Evolutionary conservation across 164 flowering plant species (phyloP).

Genomic region (Euptelea pleiosperma): DNA sequence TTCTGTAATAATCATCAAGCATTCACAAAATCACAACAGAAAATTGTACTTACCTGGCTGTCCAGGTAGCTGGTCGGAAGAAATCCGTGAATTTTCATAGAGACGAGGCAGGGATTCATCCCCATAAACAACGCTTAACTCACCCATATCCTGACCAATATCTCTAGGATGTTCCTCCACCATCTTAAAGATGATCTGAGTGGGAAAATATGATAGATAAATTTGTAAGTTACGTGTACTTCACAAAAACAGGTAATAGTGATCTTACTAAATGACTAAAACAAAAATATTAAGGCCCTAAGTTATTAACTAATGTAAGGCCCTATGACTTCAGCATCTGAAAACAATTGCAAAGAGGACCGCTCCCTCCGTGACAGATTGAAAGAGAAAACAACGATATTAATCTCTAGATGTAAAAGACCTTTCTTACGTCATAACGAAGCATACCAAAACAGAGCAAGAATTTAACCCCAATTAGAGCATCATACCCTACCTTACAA

Average conservation of each 20-base stretch:
- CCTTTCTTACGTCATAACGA: no score
- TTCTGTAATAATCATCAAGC: background rate
- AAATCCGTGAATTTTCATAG: slow-evolving; percentile 84
- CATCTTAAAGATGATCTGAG: slow-evolving; percentile 86
- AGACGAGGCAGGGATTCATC: slow-evolving; percentile 91
- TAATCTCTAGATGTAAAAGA: no score
- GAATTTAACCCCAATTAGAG: no score
- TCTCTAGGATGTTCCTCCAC: slow-evolving; percentile 92
- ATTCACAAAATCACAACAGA: background rate
- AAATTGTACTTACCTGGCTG: slow-evolving; percentile 52
- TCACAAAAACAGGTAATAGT: background rate
- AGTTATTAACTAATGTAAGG: no score
- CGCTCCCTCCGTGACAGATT: no score
- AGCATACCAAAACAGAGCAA: no score
- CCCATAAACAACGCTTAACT: slow-evolving; percentile 67
- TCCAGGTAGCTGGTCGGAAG: slow-evolving; percentile 80
- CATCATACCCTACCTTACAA: no score
- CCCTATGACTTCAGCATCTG: no score
- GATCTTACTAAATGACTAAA: no score
- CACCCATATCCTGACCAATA: slow-evolving; percentile 77
- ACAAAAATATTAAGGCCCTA: background rate
- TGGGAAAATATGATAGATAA: background rate
- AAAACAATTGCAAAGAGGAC: no score
- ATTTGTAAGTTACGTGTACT: no score
- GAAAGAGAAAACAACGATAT: no score